These are phyloP conservation scores for Beauveria caledonica DNA, from an alignment of 2,329 filamentous ascomycete genomes.

Conservation along the genomic window DNA sequence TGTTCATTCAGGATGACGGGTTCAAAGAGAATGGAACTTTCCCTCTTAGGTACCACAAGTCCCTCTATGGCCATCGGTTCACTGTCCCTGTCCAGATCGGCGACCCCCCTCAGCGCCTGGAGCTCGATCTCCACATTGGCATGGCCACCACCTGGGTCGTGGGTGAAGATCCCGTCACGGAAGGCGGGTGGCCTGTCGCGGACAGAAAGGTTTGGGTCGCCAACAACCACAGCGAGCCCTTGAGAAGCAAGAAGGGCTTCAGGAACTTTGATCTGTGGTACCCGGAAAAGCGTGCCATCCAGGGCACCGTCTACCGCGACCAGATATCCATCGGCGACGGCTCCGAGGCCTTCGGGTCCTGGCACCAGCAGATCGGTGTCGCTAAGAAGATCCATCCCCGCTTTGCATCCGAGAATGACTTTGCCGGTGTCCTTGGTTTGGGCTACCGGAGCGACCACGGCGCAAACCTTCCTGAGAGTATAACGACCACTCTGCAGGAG, in stretches of 20 bases:
- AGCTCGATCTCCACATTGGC: not conserved
- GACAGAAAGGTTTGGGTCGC: not conserved
- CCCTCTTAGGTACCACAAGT: not conserved
- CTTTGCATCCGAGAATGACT: not conserved
- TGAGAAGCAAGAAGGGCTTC: not conserved
- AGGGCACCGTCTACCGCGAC: not conserved
- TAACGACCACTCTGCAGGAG: not conserved
- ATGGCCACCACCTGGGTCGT: not conserved
- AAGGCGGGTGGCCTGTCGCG: not conserved
- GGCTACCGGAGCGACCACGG: not conserved
- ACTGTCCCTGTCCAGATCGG: not conserved
- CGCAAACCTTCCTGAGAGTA: not conserved
- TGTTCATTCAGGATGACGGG: too few species aligned
- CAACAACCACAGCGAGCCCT: not conserved
- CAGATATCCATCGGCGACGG: not conserved
- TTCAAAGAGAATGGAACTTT: not conserved
- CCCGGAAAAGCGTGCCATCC: not conserved
- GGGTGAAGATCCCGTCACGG: not conserved
- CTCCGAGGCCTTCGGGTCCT: not conserved
- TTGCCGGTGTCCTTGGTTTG: not conserved
- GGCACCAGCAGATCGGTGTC: not conserved
- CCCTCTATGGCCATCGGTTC: not conserved
- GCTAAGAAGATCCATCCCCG: not conserved
- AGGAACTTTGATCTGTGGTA: not conserved
- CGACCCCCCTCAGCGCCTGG: not conserved